Conservation (phyloP, 345 rosid species). For the Carallia pectinifolia region DNA sequence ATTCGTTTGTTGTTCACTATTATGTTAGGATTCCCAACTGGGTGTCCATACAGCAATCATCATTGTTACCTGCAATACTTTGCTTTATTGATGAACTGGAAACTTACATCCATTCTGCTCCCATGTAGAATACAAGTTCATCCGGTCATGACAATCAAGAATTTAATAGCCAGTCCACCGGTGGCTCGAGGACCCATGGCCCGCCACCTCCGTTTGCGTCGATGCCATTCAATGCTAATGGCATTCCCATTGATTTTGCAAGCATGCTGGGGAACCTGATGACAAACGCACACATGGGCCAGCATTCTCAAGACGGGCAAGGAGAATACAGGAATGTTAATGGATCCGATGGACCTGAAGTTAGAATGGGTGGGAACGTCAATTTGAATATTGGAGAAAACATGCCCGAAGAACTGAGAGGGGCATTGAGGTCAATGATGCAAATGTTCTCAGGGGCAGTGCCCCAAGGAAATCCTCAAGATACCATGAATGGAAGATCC, state of each 20-base stretch:
- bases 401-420: constrained; percentile 51
- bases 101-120: background rate
- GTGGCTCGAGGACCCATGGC: constrained; percentile 27
- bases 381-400: constrained; percentile 40
- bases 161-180: constrained; percentile 27
- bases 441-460: constrained; percentile 64
- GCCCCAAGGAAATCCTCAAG: constrained; percentile 40
- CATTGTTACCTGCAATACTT: background rate
- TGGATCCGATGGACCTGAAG: constrained; percentile 37
- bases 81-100: background rate
- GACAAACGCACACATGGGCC: constrained; percentile 30
- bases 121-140: constrained; percentile 25
- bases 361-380: constrained; percentile 42
- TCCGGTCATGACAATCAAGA: constrained; percentile 34
- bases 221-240: constrained; percentile 32
- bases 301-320: constrained; percentile 30
- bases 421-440: constrained; percentile 68
- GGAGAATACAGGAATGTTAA: constrained; percentile 25
- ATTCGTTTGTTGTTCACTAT: background rate
- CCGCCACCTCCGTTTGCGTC: constrained; percentile 27
- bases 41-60: background rate
- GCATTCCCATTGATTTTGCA: constrained; percentile 31
- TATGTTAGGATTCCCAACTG: background rate
- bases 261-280: constrained; percentile 44
- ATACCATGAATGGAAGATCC: constrained; percentile 39